Evolutionary conservation across 148 eudicot genomes (phyloP), one percentile per base, ranked within the genome.

Genomic region (Cornus controversa): DNA sequence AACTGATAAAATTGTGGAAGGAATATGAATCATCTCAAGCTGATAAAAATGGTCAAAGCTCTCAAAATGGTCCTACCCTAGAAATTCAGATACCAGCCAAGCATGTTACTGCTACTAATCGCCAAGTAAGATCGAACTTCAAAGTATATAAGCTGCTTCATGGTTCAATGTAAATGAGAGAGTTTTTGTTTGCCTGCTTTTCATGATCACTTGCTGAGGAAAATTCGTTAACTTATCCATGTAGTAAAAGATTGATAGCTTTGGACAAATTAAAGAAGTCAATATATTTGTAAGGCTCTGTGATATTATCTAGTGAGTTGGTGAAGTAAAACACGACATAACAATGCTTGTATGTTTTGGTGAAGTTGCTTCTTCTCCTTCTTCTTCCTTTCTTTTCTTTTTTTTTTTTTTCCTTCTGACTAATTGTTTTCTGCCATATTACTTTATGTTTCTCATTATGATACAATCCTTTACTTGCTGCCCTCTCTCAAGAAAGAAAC

Each of bases 101-200:
- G 82, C 93, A 91, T 89, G 92, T 96, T 77, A 91, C 95, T 78
- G 97, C 98, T 68, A 90, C 97, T 63, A 96, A 93, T 82, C 99
- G 97, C 69, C 99, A 96, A 84, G 99, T 92, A 88, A 83, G 89
- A 75, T 75, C 16, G 45, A 40, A 40, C 0, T 40, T 40, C 45
- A 20, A 24, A 71, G 42, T 40, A 20, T 69, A 42, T 72, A 77
- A 54, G 40, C 54, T 72, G 27, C 8, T 40, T 29, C 50, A 22
- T 67, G 18, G 65, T 23, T 67, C 47, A 62, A 16, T 27, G 7
- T 63, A 40, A 8, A 28, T 31, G 67, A 34, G 66, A 14, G 29
- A 16, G 64, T 66, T 10, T 27, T 50, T 36, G 37, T 47, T 6
- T 34, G 27, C 25, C 64, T 6, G 20, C 28, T 11, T 47, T 13